Evolutionary conservation across 2,329 filamentous ascomycete genomes (phyloP), one percentile per base, ranked within the genome.

Genomic region (Cladosporium phlei): DNA sequence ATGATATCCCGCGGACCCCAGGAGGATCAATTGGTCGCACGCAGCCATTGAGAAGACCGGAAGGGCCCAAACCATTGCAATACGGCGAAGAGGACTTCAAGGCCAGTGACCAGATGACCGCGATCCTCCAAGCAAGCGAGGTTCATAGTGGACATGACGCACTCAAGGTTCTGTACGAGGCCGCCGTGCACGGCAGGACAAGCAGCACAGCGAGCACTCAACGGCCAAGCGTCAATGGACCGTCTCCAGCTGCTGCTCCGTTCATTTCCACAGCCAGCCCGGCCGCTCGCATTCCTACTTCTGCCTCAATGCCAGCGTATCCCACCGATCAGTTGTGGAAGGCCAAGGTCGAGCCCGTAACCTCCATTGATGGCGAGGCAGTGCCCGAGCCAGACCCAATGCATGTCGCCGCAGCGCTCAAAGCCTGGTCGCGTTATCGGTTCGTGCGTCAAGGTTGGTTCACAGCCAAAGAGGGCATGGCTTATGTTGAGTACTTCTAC

Each of bases 401-500:
- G 10, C 62, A 64, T 16, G 68, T 68, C 56, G 70, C 77, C 32
- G 80, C 86, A 48, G 90, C 90, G 0, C 70, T 95, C 50, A 83
- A 81, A 59, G 85, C 88, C n/a, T 98, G 93, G 93, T 82, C 84
- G 2, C 77, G 88, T 53, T 90, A 96, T 64, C 83, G 90, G 33
- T 97, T 97, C 63, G 91, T 97, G n/a, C 83, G 89, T 45, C 89
- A 89, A 7, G 93, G 93, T 8, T 97, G 91, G 91, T 93, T 98
- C 65, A 95, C 89, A 0, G 86, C 91, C 0, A 82, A 86, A 55
- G 93, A 98, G 67, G 91, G 88, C 17, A 90, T 97, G 65, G 83
- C 85, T 33, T 97, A 97, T 61, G 87, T 98, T 53, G 84, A 90
- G 63, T 97, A 97, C 68, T 97, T 96, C 69, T 97, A 96, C 69